phyloP scores from a whole-genome alignment of 2,329 filamentous ascomycete genomes.

The Ascochyta koolunga region DNA sequence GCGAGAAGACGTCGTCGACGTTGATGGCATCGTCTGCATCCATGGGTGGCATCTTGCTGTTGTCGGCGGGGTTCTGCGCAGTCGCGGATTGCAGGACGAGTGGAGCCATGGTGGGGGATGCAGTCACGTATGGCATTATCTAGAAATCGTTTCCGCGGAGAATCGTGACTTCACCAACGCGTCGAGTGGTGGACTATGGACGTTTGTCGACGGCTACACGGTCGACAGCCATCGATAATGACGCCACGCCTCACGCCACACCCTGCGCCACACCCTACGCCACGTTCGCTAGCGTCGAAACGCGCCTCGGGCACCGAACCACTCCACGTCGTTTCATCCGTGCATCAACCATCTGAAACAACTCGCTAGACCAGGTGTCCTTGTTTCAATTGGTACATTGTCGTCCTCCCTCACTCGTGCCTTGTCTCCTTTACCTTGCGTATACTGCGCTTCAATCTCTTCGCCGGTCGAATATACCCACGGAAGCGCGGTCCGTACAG shows the following conservation, averaged over 20 bases:
- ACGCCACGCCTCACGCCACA: conserved; percentile 34
- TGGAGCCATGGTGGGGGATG: conserved; percentile 29
- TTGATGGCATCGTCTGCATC: conserved; percentile 22
- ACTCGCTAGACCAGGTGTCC: conserved; percentile 20
- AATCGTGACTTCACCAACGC: neutral
- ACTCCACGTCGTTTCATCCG: conserved; percentile 44
- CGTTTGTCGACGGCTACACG: neutral
- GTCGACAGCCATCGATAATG: conserved; percentile 22
- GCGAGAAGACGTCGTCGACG: conserved; percentile 22
- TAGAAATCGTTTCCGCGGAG: neutral
- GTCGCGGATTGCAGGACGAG: conserved; percentile 31
- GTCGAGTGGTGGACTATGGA: neutral
- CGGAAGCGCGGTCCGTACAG: conserved; percentile 31
- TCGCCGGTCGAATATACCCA: conserved; percentile 29
- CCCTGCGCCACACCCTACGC: conserved; percentile 22
- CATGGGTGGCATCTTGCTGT: conserved; percentile 8
- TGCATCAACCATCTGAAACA: conserved; percentile 37
- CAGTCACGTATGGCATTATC: conserved; percentile 37
- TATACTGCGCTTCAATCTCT: conserved; percentile 9
- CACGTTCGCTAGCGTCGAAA: conserved; percentile 18
- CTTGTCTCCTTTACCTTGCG: conserved; percentile 2
- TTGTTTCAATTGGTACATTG: conserved; percentile 11
- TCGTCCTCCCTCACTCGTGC: conserved; percentile 11
- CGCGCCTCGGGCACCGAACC: conserved; percentile 26
- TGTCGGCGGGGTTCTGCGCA: conserved; percentile 13